Base-by-base conservation (phyloP, 306 rosid species). In the Erythrophleum fordii region DNA sequence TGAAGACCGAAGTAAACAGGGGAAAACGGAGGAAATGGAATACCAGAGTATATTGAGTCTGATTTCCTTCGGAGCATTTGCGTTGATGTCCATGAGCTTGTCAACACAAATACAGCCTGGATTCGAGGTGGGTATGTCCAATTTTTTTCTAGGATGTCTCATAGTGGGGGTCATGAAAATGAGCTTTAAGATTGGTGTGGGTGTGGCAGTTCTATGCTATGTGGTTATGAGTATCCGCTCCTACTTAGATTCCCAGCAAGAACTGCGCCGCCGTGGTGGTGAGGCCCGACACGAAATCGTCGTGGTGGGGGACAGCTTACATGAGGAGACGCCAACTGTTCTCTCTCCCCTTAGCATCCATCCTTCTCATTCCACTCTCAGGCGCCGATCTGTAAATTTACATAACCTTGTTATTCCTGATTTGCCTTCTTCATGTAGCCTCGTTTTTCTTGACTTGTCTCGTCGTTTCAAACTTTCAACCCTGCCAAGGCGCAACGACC, bases 71-170 rank as follows among this genome's bases (percentile, higher is more conserved):
- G 77, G 39, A 2, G 73, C 81, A 18, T 76, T 81, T 69, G 60
- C 62, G 0, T 60, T 77, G 29, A 61, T 82, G 82, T 61, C 68
- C 12, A 8, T 60, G 39, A 69, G 81, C 39, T 59, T 69, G 42
- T 82, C 73, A 0, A 69, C 53, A 22, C 78, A 59, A 28, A 31
- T 76, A 18, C 31, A 70, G 11, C 49, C 72, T 3, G 68, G 26
- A 0, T 76, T 69, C n/a, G 73, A 76, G 14, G 62, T 53, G 37
- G 85, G 75, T 20, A 26, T 62, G n/a, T 61, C 23, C 7, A 82
- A 71, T 62, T 70, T 70, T 16, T 77, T 70, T 8, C 41, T 70
- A 5, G 78, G 78, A 4, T 60, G 74, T 41, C 55, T 76, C 60
- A 25, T 77, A n/a, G 75, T 82, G 1, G 55, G 55, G 0, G 13